Evolutionary conservation across 1,284 basidiomycete species (phyloP).

Genomic region (Wolfiporia cocos): DNA sequence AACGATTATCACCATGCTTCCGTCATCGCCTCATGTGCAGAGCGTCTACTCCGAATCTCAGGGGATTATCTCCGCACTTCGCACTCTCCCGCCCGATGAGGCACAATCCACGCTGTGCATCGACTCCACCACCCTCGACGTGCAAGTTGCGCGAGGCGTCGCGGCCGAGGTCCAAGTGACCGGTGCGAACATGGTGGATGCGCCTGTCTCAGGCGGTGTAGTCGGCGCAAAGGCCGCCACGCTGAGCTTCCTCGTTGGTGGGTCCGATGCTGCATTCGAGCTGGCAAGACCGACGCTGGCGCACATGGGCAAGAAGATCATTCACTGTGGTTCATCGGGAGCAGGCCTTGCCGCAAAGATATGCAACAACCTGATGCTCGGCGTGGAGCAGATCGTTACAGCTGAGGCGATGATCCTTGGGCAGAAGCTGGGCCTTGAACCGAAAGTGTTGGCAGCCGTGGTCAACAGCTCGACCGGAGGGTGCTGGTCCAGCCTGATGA

Average conservation of each 20-base stretch:
- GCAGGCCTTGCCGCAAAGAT: conserved; percentile 84
- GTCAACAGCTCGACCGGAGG: conserved; percentile 80
- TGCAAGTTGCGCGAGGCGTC: conserved; percentile 64
- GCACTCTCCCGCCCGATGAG: conserved; percentile 34
- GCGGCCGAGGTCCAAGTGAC: conserved; percentile 44
- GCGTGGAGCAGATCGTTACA: conserved; percentile 73
- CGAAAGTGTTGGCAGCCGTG: conserved; percentile 70
- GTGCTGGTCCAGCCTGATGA: conserved; percentile 82
- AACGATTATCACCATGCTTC: conserved; percentile 81
- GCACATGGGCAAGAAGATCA: conserved; percentile 78
- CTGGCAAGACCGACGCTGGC: conserved; percentile 54
- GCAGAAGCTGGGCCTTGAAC: conserved; percentile 68
- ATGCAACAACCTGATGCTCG: conserved; percentile 80
- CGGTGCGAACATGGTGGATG: conserved; percentile 82
- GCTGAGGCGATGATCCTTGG: conserved; percentile 86
- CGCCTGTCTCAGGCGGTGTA: conserved; percentile 88
- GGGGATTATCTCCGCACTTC: conserved; percentile 57
- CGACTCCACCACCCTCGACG: conserved; percentile 86
- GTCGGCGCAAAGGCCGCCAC: conserved; percentile 81
- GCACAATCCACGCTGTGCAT: conserved; percentile 60
- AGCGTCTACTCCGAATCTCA: conserved; percentile 56
- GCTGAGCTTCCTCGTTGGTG: conserved; percentile 90
- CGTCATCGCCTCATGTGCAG: conserved; percentile 78
- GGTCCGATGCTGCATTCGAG: conserved; percentile 53
- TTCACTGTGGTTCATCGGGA: conserved; percentile 86